These are phyloP conservation scores for Ulota crispa DNA, from an alignment of 225 moss, liverwort and hornwort species.

Conservation along the genomic window DNA sequence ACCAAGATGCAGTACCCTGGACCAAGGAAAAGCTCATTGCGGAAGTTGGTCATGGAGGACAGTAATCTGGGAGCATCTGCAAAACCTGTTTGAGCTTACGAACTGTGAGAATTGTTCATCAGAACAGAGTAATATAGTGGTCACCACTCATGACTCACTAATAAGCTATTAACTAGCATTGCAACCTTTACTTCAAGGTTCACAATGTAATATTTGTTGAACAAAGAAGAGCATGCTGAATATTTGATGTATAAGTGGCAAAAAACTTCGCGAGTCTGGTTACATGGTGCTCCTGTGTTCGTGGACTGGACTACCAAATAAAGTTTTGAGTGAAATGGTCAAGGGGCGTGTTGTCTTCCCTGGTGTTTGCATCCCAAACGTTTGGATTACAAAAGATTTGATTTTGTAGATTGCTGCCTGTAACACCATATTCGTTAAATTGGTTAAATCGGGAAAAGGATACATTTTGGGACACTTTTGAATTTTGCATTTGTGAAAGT, in stretches of 20 bases:
- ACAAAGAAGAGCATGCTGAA: background rate
- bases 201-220: background rate
- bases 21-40: slow-evolving; percentile 3
- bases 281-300: background rate
- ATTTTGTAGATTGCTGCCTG: background rate
- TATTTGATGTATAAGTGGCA: background rate
- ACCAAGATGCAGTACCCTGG: background rate
- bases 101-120: background rate
- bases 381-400: background rate
- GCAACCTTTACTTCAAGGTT: background rate
- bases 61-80: background rate
- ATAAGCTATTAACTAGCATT: background rate
- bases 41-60: background rate
- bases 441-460: too few species aligned
- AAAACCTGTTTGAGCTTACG: too few species aligned
- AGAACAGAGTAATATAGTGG: background rate
- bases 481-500: too few species aligned
- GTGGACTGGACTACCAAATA: background rate
- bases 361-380: background rate
- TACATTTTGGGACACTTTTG: too few species aligned
- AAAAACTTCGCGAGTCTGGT: background rate
- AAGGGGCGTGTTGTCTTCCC: too few species aligned
- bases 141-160: background rate
- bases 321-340: background rate
- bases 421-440: too few species aligned